A percentile compares a stretch with the other conserved stretches of the same genome.
These are phyloP conservation scores for Domatiomyces globalis DNA, from an alignment of 2,329 filamentous ascomycete genomes.

Conservation along the genomic window DNA sequence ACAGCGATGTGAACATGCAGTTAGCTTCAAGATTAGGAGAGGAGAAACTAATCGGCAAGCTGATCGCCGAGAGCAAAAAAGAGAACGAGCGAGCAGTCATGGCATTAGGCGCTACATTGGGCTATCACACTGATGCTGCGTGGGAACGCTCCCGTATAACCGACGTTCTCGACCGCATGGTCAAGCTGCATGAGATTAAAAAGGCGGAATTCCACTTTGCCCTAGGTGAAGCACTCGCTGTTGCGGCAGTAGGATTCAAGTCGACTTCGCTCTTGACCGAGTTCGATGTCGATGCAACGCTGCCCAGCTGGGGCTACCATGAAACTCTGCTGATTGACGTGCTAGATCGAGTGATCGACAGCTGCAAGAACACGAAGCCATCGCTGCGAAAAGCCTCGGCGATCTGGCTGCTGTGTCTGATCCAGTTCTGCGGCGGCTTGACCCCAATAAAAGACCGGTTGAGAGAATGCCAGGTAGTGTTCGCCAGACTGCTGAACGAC, in stretches of 20 bases:
- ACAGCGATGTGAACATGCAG: neutral
- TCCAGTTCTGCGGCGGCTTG: conserved; percentile 80
- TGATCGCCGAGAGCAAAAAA: conserved; percentile 58
- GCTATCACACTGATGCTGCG: conserved; percentile 31
- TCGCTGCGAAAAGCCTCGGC: conserved; percentile 80
- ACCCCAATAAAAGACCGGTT: conserved; percentile 53
- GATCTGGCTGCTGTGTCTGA: conserved; percentile 84
- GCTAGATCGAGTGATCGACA: conserved; percentile 57
- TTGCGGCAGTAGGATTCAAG: conserved; percentile 65
- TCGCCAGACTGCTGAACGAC: conserved; percentile 74
- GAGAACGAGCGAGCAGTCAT: conserved; percentile 69
- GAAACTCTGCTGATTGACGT: conserved; percentile 26
- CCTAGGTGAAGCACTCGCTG: conserved; percentile 74
- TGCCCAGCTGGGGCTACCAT: conserved; percentile 21
- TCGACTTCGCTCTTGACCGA: conserved; percentile 63
- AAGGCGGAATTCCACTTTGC: conserved; percentile 81
- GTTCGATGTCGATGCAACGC: conserved; percentile 54
- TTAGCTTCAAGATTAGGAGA: neutral
- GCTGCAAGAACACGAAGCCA: conserved; percentile 75
- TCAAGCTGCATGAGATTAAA: conserved; percentile 67
- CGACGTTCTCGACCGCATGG: conserved; percentile 52
- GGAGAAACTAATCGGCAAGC: conserved; percentile 43
- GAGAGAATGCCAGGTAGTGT: conserved; percentile 67
- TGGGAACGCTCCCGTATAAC: conserved; percentile 21
- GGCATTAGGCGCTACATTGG: conserved; percentile 56